phyloP scores from a whole-genome alignment of 805 yeast species.

The Candida nonsorbophila region DNA sequence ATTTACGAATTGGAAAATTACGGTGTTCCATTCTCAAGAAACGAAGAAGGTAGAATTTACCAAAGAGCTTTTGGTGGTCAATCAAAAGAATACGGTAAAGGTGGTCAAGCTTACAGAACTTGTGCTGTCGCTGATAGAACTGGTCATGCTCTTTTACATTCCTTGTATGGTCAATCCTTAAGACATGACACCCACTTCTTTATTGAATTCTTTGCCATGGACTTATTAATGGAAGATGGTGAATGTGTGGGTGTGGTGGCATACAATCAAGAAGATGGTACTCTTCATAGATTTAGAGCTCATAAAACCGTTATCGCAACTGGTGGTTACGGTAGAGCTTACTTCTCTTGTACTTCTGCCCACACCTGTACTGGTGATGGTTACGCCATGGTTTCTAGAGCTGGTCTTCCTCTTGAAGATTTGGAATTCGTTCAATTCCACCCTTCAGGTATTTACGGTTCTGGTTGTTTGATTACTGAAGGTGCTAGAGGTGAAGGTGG shows the following conservation, averaged over 20 bases:
- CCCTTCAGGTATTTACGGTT: conserved; percentile 98
- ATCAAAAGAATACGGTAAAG: conserved; percentile 90
- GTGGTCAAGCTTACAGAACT: conserved; percentile 98
- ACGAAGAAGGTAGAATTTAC: conserved; percentile 92
- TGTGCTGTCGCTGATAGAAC: conserved; percentile 99
- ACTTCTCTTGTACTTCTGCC: conserved; percentile 98
- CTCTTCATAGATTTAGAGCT: conserved; percentile 94
- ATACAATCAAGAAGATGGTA: conserved; percentile 98
- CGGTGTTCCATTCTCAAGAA: conserved; percentile 98
- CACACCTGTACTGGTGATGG: conserved; percentile 99
- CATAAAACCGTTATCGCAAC: conserved; percentile 96
- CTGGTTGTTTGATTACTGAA: conserved; percentile 98
- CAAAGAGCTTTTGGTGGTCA: conserved; percentile 99
- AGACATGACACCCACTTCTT: conserved; percentile 97
- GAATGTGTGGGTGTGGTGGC: conserved; percentile 96
- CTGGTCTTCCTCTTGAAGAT: conserved; percentile 96
- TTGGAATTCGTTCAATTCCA: conserved; percentile 98
- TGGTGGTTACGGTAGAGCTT: conserved; percentile 98
- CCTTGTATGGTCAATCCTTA: conserved; percentile 92
- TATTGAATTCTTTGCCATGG: conserved; percentile 95
- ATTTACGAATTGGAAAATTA: conserved; percentile 95
- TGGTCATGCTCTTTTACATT: conserved; percentile 94
- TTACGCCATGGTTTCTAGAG: conserved; percentile 95
- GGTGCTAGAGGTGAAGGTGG: conserved; percentile 99
- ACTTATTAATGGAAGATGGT: conserved; percentile 90